Conservation (phyloP, 23 red algal species). For the Gracilariopsis chorda region DNA sequence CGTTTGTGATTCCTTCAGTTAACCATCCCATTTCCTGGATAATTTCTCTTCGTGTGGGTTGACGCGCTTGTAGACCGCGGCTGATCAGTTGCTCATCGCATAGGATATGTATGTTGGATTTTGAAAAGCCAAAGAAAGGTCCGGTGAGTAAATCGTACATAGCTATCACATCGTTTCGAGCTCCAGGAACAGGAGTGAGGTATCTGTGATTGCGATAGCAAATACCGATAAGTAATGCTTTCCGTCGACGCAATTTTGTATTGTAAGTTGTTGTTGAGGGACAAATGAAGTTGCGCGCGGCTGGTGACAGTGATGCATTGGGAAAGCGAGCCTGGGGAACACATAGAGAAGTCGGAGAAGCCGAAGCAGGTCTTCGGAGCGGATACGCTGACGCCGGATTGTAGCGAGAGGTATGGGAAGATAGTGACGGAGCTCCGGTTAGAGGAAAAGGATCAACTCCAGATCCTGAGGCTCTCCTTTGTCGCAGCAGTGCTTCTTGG, state of each 20-base stretch:
- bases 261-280: neutral
- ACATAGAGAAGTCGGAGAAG: neutral
- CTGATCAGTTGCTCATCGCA: conserved; percentile 12
- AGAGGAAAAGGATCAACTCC: neutral
- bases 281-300: neutral
- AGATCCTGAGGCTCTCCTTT: neutral
- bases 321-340: neutral
- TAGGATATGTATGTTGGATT: neutral
- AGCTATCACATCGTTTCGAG: conserved; percentile 34
- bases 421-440: neutral
- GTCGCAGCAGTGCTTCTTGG: neutral
- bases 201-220: conserved; percentile 27
- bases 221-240: conserved; percentile 61
- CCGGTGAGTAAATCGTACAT: conserved; percentile 48
- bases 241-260: conserved; percentile 31
- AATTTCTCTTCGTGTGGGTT: conserved; percentile 8
- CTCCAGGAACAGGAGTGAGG: conserved; percentile 21
- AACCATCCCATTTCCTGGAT: conserved; percentile 28
- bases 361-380: neutral
- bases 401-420: neutral
- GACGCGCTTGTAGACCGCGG: neutral
- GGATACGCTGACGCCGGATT: neutral
- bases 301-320: conserved; percentile 2
- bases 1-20: conserved; percentile 20
- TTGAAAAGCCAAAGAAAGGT: conserved; percentile 52